Evolutionary conservation across 2,329 filamentous ascomycete genomes (phyloP).

Genomic region (Pseudopithomyces chartarum): DNA sequence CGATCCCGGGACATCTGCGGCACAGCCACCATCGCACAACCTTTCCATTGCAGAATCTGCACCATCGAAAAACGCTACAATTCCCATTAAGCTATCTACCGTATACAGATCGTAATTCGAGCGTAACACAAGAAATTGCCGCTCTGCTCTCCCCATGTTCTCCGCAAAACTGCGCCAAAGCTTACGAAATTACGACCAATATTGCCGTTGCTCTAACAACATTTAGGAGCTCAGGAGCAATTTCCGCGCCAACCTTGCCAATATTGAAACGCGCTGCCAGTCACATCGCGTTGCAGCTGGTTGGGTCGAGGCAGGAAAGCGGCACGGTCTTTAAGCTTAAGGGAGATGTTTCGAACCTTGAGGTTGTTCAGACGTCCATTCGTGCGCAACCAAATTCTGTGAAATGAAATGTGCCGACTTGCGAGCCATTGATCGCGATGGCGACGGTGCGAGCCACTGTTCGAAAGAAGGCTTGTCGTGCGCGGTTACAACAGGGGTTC

Average conservation of each 20-base stretch:
- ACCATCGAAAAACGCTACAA: too few species aligned
- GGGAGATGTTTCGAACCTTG: background rate
- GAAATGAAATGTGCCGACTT: too few species aligned
- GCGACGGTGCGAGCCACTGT: too few species aligned
- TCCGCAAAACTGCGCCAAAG: background rate
- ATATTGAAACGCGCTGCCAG: background rate
- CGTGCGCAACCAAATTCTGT: background rate
- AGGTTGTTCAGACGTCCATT: constrained; percentile 1
- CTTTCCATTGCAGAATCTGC: too few species aligned
- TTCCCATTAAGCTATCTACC: too few species aligned
- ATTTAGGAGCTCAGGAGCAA: background rate
- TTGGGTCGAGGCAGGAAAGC: background rate
- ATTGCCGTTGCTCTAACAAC: background rate
- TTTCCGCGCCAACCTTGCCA: background rate
- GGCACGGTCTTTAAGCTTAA: background rate
- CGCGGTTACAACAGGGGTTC: constrained; percentile 3
- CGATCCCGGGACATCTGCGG: background rate
- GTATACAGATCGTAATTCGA: too few species aligned
- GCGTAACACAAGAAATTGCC: background rate
- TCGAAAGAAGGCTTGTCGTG: background rate
- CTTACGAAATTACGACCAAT: background rate
- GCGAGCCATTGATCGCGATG: too few species aligned
- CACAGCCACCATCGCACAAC: background rate
- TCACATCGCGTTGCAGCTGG: background rate
- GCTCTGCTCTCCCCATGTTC: background rate